These are phyloP conservation scores for Cinchona pubescens DNA, from an alignment of 257 asterid species.

Conservation along the genomic window DNA sequence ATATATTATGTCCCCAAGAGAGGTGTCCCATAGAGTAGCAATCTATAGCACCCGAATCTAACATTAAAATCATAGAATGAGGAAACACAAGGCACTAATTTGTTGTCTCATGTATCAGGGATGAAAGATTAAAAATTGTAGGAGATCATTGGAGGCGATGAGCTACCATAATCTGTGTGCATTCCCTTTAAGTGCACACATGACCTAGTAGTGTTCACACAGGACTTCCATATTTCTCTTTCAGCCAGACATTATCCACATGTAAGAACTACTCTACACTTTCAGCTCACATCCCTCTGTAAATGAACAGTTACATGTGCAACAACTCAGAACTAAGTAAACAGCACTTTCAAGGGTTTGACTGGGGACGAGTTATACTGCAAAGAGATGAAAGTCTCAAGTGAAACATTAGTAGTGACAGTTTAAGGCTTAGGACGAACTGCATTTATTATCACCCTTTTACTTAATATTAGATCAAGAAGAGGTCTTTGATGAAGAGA, in stretches of 20 bases:
- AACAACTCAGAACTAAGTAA: neutral
- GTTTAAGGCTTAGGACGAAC: neutral
- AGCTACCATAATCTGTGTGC: neutral
- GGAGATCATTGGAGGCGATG: neutral
- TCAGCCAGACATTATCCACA: neutral
- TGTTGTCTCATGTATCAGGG: constrained; percentile 1
- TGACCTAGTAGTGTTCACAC: neutral
- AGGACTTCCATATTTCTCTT: neutral
- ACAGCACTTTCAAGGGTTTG: neutral
- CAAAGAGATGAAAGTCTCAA: too few relatives aligned
- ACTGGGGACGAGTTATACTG: neutral
- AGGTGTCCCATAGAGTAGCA: neutral
- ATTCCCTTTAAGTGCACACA: neutral
- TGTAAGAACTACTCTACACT: neutral
- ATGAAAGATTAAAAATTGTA: neutral
- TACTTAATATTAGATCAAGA: neutral
- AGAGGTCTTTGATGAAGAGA: neutral
- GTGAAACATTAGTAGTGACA: too few relatives aligned
- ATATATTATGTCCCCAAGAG: neutral
- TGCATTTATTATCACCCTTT: neutral
- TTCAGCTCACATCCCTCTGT: neutral
- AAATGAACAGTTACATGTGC: neutral
- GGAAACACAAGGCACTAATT: neutral
- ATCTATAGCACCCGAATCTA: neutral
- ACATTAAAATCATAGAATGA: neutral